These are phyloP conservation scores for Lolium rigidum DNA, from an alignment of 176 grass and related monocot species.

Conservation along the genomic window DNA sequence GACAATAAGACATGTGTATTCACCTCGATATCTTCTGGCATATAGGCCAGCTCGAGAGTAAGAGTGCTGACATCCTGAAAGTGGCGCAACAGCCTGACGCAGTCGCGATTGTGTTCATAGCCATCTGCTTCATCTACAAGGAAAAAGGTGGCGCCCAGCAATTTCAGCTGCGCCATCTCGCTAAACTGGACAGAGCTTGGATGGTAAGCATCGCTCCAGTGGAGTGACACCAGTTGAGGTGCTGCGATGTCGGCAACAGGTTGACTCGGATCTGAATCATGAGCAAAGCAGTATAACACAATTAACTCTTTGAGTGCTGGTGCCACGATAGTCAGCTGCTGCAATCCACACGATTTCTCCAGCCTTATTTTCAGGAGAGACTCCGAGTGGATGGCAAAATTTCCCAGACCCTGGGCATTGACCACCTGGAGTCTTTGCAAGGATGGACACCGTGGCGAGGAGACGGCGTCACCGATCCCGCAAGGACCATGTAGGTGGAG, in stretches of 20 bases:
- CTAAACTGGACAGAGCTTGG: background rate
- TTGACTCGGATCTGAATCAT: background rate
- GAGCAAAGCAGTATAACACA: background rate
- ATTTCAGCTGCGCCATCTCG: background rate
- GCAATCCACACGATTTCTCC: background rate
- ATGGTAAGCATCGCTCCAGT: slow-evolving; percentile 13
- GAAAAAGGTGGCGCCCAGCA: background rate
- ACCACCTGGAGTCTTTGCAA: background rate
- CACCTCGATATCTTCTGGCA: background rate
- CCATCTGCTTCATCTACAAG: background rate
- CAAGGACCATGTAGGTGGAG: background rate
- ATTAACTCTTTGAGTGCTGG: background rate
- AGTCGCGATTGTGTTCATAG: background rate
- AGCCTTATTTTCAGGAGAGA: slow-evolving; percentile 20
- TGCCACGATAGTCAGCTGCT: slow-evolving; percentile 5
- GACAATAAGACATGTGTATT: background rate
- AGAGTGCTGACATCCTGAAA: background rate
- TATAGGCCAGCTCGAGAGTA: background rate
- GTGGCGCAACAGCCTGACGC: background rate
- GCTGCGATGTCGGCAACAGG: background rate
- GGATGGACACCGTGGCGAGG: background rate
- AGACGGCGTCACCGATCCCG: background rate
- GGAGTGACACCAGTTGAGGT: background rate
- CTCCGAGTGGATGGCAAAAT: background rate
- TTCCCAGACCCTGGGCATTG: slow-evolving; percentile 2